These are phyloP conservation scores for Maudiozyma bulderi DNA, from an alignment of 805 yeast species.

Conservation along the genomic window DNA sequence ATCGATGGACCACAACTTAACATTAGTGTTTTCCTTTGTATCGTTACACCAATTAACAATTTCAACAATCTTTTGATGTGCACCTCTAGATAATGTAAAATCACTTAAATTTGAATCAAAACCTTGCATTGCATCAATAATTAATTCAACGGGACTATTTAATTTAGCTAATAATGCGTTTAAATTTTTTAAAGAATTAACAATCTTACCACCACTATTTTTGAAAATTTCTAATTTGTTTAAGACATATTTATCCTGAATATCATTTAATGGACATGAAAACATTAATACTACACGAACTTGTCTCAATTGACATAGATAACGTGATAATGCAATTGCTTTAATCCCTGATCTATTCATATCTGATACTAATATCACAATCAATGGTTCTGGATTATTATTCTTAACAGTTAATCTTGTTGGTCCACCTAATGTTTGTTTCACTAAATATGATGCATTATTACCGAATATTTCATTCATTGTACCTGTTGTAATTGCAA, in stretches of 20 bases:
- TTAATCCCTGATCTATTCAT: conserved; percentile 58
- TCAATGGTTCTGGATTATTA: conserved; percentile 73
- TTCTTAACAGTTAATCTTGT: conserved; percentile 54
- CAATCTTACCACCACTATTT: conserved; percentile 62
- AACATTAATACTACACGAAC: conserved; percentile 52
- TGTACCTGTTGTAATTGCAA: conserved; percentile 36
- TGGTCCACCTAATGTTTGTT: conserved; percentile 59
- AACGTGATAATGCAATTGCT: conserved; percentile 72
- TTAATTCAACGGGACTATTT: conserved; percentile 68
- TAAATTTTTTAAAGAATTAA: conserved; percentile 30
- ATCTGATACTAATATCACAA: conserved; percentile 63
- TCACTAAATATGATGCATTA: conserved; percentile 50
- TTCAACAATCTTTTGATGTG: conserved; percentile 17
- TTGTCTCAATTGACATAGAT: conserved; percentile 50
- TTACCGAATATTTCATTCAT: conserved; percentile 61
- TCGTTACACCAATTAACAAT: conserved; percentile 61
- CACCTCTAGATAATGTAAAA: conserved; percentile 11
- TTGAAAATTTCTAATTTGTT: conserved; percentile 48
- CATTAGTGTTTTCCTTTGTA: conserved; percentile 5
- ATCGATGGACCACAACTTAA: conserved; percentile 47
- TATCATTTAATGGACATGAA: conserved; percentile 21
- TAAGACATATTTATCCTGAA: conserved; percentile 25
- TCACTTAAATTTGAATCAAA: conserved; percentile 47
- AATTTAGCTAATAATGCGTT: conserved; percentile 34
- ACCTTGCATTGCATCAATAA: conserved; percentile 80